phyloP scores from a whole-genome alignment of 148 eudicot genomes.

The Amaranthus cruentus region DNA sequence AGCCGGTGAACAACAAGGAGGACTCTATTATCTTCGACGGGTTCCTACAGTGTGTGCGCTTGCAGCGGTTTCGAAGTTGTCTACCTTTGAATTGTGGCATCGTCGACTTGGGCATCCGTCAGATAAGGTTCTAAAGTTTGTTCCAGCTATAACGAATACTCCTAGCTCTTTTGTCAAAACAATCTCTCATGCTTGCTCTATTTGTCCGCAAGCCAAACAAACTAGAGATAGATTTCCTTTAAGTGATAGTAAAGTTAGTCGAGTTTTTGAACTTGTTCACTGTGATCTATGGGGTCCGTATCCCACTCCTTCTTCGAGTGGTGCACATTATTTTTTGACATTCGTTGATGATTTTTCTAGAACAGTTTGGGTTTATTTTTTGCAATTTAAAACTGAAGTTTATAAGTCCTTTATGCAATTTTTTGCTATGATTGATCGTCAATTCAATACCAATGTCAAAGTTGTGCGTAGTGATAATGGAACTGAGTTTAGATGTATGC shows the following conservation, averaged over 20 bases:
- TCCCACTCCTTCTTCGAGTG: background rate
- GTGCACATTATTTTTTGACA: background rate
- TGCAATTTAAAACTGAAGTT: background rate
- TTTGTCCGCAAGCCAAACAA: background rate
- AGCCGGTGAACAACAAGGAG: background rate
- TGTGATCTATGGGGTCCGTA: slow-evolving; percentile 2
- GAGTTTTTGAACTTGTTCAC: background rate
- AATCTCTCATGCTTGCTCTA: too few relatives aligned
- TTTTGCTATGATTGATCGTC: background rate
- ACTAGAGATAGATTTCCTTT: background rate
- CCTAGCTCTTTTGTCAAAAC: background rate
- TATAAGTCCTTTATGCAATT: background rate
- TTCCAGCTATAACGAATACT: background rate
- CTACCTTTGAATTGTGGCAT: too few relatives aligned
- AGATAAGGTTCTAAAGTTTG: background rate
- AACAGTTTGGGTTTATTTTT: background rate
- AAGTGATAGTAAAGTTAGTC: background rate
- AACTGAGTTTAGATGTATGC: background rate
- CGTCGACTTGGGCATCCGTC: too few relatives aligned
- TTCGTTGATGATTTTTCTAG: background rate
- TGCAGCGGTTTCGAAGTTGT: too few relatives aligned
- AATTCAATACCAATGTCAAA: background rate
- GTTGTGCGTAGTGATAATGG: background rate
- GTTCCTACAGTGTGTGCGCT: too few relatives aligned
- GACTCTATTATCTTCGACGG: too few relatives aligned